Evolutionary conservation across 805 yeast species (phyloP).

Genomic region (Barnettozyma californica): DNA sequence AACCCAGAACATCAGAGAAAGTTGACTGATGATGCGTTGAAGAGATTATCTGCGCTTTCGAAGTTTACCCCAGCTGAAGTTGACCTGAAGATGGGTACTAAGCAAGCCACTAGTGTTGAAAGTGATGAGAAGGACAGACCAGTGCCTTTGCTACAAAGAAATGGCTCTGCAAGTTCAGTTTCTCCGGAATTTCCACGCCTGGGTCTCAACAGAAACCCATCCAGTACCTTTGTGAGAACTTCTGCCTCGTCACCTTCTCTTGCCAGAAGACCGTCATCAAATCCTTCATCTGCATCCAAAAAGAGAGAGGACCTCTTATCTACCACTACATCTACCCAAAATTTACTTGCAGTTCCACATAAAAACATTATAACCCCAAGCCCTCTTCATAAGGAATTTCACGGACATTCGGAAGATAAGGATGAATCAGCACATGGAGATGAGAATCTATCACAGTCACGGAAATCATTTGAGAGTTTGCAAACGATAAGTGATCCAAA

Average conservation of each 20-base stretch:
- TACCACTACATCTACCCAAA: conserved; percentile 13
- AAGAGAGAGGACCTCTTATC: conserved; percentile 10
- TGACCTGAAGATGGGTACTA: conserved; percentile 14
- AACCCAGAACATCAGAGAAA: conserved; percentile 27
- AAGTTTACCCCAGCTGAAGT: conserved; percentile 26
- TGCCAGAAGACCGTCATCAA: conserved; percentile 11
- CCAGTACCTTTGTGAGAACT: conserved; percentile 3
- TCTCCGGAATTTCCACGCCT: conserved; percentile 9
- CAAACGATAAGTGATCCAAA: conserved; percentile 77
- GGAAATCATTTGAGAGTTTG: conserved; percentile 23
- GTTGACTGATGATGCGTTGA: conserved; percentile 36
- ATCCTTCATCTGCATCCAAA: conserved; percentile 16
- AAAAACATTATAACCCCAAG: neutral
- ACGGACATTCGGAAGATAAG: neutral
- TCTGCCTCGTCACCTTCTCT: conserved; percentile 11
- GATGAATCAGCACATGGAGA: neutral
- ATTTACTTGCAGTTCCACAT: conserved; percentile 2
- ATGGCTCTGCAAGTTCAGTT: conserved; percentile 1
- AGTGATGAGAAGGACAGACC: neutral
- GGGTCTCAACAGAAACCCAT: neutral
- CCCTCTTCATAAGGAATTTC: conserved; percentile 6
- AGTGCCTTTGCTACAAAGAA: neutral
- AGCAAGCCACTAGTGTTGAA: conserved; percentile 5
- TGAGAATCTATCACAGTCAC: conserved; percentile 14
- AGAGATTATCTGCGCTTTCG: conserved; percentile 29